These are phyloP conservation scores for Persicaria tinctoria DNA, from an alignment of 148 eudicot species.

Conservation along the genomic window DNA sequence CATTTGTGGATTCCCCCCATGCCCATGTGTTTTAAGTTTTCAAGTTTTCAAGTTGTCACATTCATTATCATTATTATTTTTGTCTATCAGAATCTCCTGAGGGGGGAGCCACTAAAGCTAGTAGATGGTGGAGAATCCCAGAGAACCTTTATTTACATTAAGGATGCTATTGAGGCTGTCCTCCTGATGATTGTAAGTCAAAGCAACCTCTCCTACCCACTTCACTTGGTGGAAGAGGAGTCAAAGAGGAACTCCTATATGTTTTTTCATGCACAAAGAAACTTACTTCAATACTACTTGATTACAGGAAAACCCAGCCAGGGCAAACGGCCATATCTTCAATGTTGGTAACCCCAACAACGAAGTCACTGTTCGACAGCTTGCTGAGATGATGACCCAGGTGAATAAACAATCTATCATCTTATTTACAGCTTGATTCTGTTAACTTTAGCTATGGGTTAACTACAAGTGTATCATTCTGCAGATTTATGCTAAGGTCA, in stretches of 20 bases:
- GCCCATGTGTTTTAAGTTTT: neutral
- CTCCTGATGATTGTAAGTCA: slow-evolving; percentile 83
- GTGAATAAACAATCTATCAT: slow-evolving; percentile 22
- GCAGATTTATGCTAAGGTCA: slow-evolving; percentile 86
- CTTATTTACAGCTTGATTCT: neutral
- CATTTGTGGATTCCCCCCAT: neutral
- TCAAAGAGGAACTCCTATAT: neutral
- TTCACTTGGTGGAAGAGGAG: neutral
- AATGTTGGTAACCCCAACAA: slow-evolving; percentile 97
- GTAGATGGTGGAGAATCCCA: slow-evolving; percentile 98
- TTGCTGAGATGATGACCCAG: slow-evolving; percentile 99
- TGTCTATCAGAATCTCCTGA: slow-evolving; percentile 64
- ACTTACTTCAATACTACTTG: neutral
- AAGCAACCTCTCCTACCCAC: neutral
- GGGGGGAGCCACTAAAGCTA: slow-evolving; percentile 90
- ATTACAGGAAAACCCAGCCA: slow-evolving; percentile 81
- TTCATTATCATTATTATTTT: neutral
- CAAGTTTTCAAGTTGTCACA: neutral
- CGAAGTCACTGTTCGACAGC: slow-evolving; percentile 98
- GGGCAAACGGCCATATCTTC: slow-evolving; percentile 96
- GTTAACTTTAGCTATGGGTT: neutral
- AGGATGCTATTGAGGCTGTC: slow-evolving; percentile 98
- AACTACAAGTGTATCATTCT: slow-evolving; percentile 12
- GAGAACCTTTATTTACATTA: slow-evolving; percentile 88
- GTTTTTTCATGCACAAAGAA: neutral